Evolutionary conservation across 176 grass and related monocot genomes (phyloP), one percentile per base, ranked within the genome.

Genomic region (Lolium rigidum): DNA sequence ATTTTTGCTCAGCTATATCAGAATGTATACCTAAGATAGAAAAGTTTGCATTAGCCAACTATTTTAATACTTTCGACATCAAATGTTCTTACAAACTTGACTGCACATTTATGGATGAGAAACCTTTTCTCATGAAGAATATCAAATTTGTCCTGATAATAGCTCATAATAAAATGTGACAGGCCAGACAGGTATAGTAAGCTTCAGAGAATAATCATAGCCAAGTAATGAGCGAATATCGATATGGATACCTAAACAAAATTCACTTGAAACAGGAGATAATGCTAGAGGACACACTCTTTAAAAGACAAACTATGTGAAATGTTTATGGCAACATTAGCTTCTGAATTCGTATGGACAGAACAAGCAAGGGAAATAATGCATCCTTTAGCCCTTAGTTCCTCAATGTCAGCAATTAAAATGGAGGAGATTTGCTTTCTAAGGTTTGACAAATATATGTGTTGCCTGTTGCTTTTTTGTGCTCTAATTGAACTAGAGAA

Each of bases 1-100:
- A 87, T 74, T 95, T 98, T 74, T 85, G 88, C 83, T 88, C 96
- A 79, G 93, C 91, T 79, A 98, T 86, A 91, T 98, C 96, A 91
- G 92, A 88, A 91, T 90, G 79, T 94, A 98, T 94, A 13, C 92
- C 96, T 98, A 69, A 44, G 4, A 85, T 48, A 70, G 25, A 52
- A 56, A 72, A 20, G 25, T 49, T 54, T 51, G 47, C 37, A 76
- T 84, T 78, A 91, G 74, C 25, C 35, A 69, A 71, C 62, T 47
- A 70, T 74, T 76, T 22, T 71, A 82, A 79, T 1, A 83, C 37
- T 80, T 54, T 68, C 10, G 72, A 77, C 39, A 70, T 76, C 8
- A 54, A n/a, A 76, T 80, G 16, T n/a, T 62, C 43, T 62, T 4
- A 17, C 44, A 63, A 37, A 76, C 62, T 72, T 15, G 21, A 82